Base-by-base conservation (phyloP, 2,329 filamentous ascomycete genomes). In the Chaetomiaceae sp. region DNA sequence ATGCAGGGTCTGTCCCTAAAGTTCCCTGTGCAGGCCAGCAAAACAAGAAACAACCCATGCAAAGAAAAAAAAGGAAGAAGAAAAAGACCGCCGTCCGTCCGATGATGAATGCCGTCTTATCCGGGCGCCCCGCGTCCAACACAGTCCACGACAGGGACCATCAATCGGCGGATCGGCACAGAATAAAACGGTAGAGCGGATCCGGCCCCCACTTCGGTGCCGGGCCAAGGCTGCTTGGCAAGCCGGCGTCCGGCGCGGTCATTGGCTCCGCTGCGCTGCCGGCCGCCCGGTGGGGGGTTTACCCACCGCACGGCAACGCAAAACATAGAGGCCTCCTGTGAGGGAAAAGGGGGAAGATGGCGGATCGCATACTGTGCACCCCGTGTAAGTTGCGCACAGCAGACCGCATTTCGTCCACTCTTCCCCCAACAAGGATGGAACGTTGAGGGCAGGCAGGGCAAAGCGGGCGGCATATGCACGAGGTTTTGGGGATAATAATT, bases 171-270 rank as follows among this genome's bases (percentile, higher is more conserved):
- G 47, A 49, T 49, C 47, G 47, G 47, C 47, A 42, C 21, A 21
- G 3, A 23, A 8, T 5, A 20, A 49, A 49, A 49, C 47, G 47
- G 47, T 49, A 49, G 20, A 42, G 47, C 47, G 47, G 47, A 36
- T 42, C 47, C 29, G 33, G 23, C 4, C 37, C 36, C 29, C 36
- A 33, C 37, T 37, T 5, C 46, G 11, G 30, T 13, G 34, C 36
- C 34, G 46, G n/a, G 46, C 18, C 29, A 16, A 33, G 42, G 4
- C 10, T 8, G 32, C 43, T 46, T 46, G 32, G 43, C 43, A 18
- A 34, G 6, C 43, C 43, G 43, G 43, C 32, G 21, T 36, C 32
- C 43, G 43, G 43, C 32, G 30, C 9, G 4, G 20, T 34, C 43
- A 46, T 40, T 41, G 27, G 46, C 20, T 27, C 29, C 47, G n/a